Percentiles rank a stretch among this genome's conserved stretches.
Evolutionary conservation across 1,284 basidiomycete genomes (phyloP).

Genomic region (Peniophora sp.): DNA sequence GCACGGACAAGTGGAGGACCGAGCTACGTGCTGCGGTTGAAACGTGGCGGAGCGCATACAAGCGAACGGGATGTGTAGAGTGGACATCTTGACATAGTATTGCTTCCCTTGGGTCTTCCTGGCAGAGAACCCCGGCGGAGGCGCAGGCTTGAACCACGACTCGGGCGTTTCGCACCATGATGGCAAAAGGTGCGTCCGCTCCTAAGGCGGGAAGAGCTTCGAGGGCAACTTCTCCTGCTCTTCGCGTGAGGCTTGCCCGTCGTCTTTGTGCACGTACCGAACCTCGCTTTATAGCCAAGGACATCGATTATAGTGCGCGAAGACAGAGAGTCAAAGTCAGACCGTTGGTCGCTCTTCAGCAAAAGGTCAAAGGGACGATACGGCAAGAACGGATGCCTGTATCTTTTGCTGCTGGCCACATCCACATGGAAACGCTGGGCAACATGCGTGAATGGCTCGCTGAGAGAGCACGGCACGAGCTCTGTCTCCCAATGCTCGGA

Average conservation of each 20-base stretch:
- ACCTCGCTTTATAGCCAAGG: constrained; percentile 1
- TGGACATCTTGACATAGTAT: constrained; percentile 8
- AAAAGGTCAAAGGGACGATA: constrained; percentile 5
- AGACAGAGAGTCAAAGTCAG: background rate
- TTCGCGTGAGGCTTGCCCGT: background rate
- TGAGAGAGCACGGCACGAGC: background rate
- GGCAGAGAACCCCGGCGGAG: constrained; percentile 3
- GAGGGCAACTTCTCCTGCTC: background rate
- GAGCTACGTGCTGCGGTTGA: constrained; percentile 5
- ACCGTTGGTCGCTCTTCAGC: background rate
- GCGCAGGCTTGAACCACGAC: constrained; percentile 8
- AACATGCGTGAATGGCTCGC: constrained; percentile 5
- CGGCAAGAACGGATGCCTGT: constrained; percentile 8
- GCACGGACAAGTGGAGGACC: constrained; percentile 6
- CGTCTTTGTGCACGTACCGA: constrained; percentile 9
- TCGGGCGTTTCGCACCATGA: constrained; percentile 6
- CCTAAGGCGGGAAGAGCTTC: constrained; percentile 2
- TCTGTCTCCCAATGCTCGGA: constrained; percentile 5
- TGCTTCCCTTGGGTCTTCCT: background rate
- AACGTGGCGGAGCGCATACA: constrained; percentile 7
- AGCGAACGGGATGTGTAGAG: constrained; percentile 1
- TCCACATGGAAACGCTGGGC: constrained; percentile 9
- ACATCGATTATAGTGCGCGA: constrained; percentile 1
- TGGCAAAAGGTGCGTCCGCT: constrained; percentile 3
- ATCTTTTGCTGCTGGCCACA: constrained; percentile 7